Evolutionary conservation across 2,329 filamentous ascomycete species (phyloP), one percentile per base, ranked within the genome.

Genomic region (Tolypocladium nubicola): DNA sequence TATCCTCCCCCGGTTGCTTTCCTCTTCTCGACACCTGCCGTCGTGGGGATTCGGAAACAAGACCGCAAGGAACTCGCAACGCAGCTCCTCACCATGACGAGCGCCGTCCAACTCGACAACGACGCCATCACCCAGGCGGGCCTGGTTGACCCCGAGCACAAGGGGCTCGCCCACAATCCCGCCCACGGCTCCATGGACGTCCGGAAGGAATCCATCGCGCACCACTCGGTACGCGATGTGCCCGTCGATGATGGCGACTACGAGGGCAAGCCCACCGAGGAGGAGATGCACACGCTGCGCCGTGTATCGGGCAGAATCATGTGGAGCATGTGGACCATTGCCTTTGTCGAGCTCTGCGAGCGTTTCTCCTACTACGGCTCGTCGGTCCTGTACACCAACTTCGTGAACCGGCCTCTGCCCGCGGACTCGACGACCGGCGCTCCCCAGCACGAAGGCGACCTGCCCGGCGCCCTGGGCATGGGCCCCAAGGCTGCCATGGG

Each of bases 281-380:
- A 87, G 67, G 85, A 88, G 60, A 69, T 84, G 59, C 67, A 61
- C 16, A 85, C 81, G 0, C 79, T 88, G n/a, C 80, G 77, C 54
- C 82, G 83, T 64, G 80, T 88, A 26, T 81, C 84, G 14, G 85
- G 83, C 60, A 78, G 77, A 66, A 81, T 90, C 60, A 83, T 84
- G 53, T 84, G 80, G 79, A 74, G 78, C 56, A 80, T 86, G 58
- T 90, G 84, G 72, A 85, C 83, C 33, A 82, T 91, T 59, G 86
- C 85, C 53, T 84, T 89, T 60, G 82, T 88, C 59, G 88, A 91
- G 71, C 74, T 89, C 57, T 88, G 85, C 73, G 88, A 91, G 73
- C 84, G 87, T 53, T 89, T 89, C 73, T 87, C 84, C 16, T 91
- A 89, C 80, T 90, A 90, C 66, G 88, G 87, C 56, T 85, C 84